Base-by-base conservation (phyloP, 768 basidiomycete genomes). In the Mycena chlorophos region DNA sequence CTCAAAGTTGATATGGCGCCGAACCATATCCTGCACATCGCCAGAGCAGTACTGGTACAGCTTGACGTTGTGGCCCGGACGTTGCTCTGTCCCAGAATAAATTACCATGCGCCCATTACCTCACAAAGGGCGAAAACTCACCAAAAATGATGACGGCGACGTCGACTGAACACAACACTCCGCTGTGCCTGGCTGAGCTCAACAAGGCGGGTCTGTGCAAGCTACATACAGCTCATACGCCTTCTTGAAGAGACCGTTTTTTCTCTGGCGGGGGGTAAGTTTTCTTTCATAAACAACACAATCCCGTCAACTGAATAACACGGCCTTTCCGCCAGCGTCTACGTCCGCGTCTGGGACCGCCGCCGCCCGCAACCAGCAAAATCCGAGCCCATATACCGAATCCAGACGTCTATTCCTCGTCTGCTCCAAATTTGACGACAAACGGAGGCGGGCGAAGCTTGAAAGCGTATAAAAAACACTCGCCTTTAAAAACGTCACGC, bases 231-330 rank as follows among this genome's bases (percentile, higher is more conserved):
- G 82, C 68, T 88, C 87, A 66, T 87, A 88, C 0, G 87, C 86
- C 65, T 88, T 88, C 68, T 88, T 88, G 83, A 88, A 88, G 54
- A 88, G 77, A 1, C 87, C 86, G 56, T 87, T 87, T 74, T 88
- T 88, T 63, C 86, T 78, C 86, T 88, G 63, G 39, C 29, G 27
- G 46, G 62, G 52, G 49, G 54, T 23, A 16, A 34, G 56, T 38
- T 47, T 42, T 19, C 22, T 42, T 42, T 42, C 20, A 42, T 17
- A 34, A n/a, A 34, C 31, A 42, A 14, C 40, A 20, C 8, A 12
- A 42, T 42, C 40, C 13, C 40, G n/a, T 37, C 40, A 20, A 6
- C 40, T 19, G 8, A 42, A 42, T 8, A 42, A 42, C 13, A 42
- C 13, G n/a, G n/a, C 13, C 40, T 20, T 5, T 42, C n/a, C 8